These are phyloP conservation scores for Arachis stenosperma DNA, from an alignment of 306 rosid species.

Conservation along the genomic window DNA sequence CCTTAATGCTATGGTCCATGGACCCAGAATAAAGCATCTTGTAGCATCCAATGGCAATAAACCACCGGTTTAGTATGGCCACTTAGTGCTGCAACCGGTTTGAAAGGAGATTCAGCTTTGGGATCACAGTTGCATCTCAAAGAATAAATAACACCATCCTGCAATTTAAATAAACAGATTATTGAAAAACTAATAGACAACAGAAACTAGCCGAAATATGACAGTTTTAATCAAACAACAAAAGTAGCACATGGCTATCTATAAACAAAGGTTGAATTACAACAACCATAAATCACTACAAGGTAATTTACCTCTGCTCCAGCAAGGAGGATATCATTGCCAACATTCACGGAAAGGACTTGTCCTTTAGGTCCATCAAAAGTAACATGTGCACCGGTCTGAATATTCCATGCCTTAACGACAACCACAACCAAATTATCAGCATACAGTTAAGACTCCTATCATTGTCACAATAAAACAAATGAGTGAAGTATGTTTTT, in stretches of 20 bases:
- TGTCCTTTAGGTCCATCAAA: constrained; percentile 43
- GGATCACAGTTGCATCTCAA: constrained; percentile 32
- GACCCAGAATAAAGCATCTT: too few species aligned
- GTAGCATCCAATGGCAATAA: too few species aligned
- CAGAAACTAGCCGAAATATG: too few species aligned
- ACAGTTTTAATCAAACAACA: neutral
- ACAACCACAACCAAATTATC: neutral
- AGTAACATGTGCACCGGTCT: constrained; percentile 3
- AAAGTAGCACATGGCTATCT: neutral
- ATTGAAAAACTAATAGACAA: neutral
- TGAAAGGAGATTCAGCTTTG: constrained; percentile 22
- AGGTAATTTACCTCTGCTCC: constrained; percentile 7
- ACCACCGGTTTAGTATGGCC: too few species aligned
- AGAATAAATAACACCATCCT: constrained; percentile 41
- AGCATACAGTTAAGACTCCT: neutral
- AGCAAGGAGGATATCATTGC: neutral
- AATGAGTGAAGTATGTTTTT: neutral
- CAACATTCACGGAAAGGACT: constrained; percentile 39
- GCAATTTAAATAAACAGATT: neutral
- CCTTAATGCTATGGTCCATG: too few species aligned
- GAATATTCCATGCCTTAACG: constrained; percentile 34
- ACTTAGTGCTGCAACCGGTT: neutral
- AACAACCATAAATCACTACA: neutral
- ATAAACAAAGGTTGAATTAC: neutral
- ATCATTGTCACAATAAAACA: neutral